A percentile compares a stretch with the other conserved stretches of the same genome.
Evolutionary conservation across 208 protist species (phyloP).

Genomic region (Leptomonas pyrrhocoris): DNA sequence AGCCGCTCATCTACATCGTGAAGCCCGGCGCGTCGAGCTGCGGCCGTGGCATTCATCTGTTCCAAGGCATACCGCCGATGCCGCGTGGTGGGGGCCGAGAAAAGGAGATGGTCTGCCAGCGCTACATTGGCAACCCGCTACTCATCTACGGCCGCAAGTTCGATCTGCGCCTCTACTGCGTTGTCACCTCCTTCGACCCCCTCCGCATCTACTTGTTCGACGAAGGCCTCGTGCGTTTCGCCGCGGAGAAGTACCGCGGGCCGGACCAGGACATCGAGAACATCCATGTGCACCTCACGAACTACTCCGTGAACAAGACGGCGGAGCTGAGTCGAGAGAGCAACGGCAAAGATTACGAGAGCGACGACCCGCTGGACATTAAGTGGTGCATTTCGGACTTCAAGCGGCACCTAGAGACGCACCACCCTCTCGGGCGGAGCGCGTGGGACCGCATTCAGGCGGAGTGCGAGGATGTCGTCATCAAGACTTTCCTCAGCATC

Average conservation of each 20-base stretch:
- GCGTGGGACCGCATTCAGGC: slow-evolving; percentile 73
- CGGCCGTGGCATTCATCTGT: slow-evolving; percentile 85
- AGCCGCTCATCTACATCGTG: slow-evolving; percentile 86
- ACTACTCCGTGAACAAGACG: slow-evolving; percentile 97
- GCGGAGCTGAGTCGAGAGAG: slow-evolving; percentile 70
- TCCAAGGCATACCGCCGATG: slow-evolving; percentile 72
- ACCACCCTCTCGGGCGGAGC: slow-evolving; percentile 47
- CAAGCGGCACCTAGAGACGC: slow-evolving; percentile 56
- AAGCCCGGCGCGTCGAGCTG: slow-evolving; percentile 91
- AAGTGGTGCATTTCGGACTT: slow-evolving; percentile 91
- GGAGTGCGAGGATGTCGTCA: slow-evolving; percentile 84
- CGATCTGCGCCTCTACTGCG: slow-evolving; percentile 94
- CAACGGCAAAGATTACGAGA: slow-evolving; percentile 65
- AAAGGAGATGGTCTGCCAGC: slow-evolving; percentile 88
- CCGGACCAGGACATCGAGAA: slow-evolving; percentile 79
- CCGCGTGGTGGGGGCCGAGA: slow-evolving; percentile 32
- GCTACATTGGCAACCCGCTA: slow-evolving; percentile 93
- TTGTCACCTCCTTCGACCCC: slow-evolving; percentile 91
- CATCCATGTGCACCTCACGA: slow-evolving; percentile 96
- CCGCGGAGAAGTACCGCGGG: slow-evolving; percentile 91
- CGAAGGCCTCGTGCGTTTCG: slow-evolving; percentile 95
- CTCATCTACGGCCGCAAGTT: slow-evolving; percentile 95
- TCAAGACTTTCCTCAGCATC: slow-evolving; percentile 93
- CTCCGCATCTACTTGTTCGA: slow-evolving; percentile 92
- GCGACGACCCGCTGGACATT: slow-evolving; percentile 83